phyloP scores from a whole-genome alignment of 345 rosid species.

The Salix exigua region DNA sequence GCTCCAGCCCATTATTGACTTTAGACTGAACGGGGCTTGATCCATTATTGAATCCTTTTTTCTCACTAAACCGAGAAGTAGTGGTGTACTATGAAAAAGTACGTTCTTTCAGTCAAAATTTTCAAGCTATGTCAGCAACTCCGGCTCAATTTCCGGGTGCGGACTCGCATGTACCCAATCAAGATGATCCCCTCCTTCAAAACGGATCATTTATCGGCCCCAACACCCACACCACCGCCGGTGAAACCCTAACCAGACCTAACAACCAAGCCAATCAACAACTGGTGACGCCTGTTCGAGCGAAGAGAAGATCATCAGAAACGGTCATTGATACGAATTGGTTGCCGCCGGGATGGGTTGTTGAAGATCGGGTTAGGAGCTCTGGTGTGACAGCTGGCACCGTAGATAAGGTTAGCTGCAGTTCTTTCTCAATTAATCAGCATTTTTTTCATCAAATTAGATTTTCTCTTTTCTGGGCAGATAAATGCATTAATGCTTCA shows the following conservation, averaged over 20 bases:
- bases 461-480: not conserved
- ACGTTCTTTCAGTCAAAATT: not conserved
- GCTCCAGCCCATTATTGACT: no score
- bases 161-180: not conserved
- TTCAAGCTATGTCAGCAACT: not conserved
- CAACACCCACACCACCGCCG: not conserved
- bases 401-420: slow-evolving; percentile 54
- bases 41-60: no score
- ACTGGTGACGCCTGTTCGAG: slow-evolving; percentile 1
- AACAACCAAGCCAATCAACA: not conserved
- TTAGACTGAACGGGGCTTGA: no score
- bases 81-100: no score
- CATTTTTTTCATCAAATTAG: not conserved
- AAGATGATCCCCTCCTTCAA: slow-evolving; percentile 10
- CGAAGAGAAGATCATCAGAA: slow-evolving; percentile 3
- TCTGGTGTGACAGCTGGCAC: slow-evolving; percentile 77
- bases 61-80: no score
- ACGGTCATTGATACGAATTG: slow-evolving; percentile 4
- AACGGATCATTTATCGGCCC: slow-evolving; percentile 6
- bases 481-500: not conserved
- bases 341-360: slow-evolving; percentile 67
- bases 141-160: not conserved
- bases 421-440: not conserved
- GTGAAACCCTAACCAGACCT: not conserved
- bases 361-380: slow-evolving; percentile 65